Conservation (phyloP, 192 early-diverging fungal genomes). For the Coemansia sp. region DNA sequence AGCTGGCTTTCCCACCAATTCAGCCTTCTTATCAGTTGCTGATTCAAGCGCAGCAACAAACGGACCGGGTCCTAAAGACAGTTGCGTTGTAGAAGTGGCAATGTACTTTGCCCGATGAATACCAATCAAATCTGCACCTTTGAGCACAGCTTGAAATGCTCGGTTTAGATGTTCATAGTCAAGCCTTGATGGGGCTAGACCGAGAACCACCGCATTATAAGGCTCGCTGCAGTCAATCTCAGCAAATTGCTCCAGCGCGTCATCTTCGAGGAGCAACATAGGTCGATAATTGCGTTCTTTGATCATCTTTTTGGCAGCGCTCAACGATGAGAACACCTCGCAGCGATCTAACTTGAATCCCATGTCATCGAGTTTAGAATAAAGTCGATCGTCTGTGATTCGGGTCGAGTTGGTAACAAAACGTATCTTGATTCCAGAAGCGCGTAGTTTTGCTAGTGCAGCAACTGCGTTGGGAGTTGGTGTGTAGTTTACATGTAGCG, state of each 20-base stretch:
- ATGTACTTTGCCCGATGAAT: constrained; percentile 85
- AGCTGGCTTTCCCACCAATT: constrained; percentile 80
- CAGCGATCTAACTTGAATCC: constrained; percentile 63
- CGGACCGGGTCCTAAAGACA: constrained; percentile 85
- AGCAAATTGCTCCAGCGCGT: constrained; percentile 70
- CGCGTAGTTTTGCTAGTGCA: constrained; percentile 64
- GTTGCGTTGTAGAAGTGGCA: constrained; percentile 54
- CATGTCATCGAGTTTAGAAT: constrained; percentile 59
- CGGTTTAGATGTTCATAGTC: constrained; percentile 63
- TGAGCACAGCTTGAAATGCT: constrained; percentile 71
- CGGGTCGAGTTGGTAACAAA: constrained; percentile 94
- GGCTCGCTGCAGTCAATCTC: constrained; percentile 57
- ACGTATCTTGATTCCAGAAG: constrained; percentile 54
- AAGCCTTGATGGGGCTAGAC: constrained; percentile 65
- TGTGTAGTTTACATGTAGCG: constrained; percentile 70
- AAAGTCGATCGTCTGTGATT: constrained; percentile 58
- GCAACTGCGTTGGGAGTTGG: constrained; percentile 63
- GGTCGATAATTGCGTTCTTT: constrained; percentile 58
- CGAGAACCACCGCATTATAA: constrained; percentile 77
- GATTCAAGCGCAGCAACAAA: constrained; percentile 86
- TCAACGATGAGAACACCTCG: constrained; percentile 80
- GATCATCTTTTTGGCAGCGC: constrained; percentile 70
- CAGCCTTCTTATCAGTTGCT: constrained; percentile 63
- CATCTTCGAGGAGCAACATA: constrained; percentile 72
- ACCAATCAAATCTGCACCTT: constrained; percentile 66